Evolutionary conservation across 768 basidiomycete genomes (phyloP).

Genomic region (Lanmaoa pseudosensibilis): DNA sequence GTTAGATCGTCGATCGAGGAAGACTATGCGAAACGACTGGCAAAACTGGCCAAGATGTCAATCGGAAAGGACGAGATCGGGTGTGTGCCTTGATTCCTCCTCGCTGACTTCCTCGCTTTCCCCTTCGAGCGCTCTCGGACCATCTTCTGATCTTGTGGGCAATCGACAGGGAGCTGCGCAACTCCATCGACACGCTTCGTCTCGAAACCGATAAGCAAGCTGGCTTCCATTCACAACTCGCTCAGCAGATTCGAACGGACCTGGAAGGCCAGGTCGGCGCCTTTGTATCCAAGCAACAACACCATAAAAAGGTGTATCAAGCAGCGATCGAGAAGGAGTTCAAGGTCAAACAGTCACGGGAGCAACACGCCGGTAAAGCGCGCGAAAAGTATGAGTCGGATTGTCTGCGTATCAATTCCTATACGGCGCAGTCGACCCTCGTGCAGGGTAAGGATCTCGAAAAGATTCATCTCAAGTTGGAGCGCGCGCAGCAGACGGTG

Average conservation of each 20-base stretch:
- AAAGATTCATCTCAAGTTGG: conserved; percentile 82
- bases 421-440: conserved; percentile 86
- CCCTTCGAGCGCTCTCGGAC: background rate
- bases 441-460: conserved; percentile 94
- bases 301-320: conserved; percentile 75
- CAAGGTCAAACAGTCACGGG: conserved; percentile 86
- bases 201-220: conserved; percentile 85
- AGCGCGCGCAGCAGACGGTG: conserved; percentile 86
- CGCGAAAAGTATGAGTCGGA: conserved; percentile 93
- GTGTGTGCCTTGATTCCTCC: conserved; percentile 45
- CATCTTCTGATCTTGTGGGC: conserved; percentile 8
- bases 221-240: conserved; percentile 67
- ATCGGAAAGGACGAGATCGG: conserved; percentile 93
- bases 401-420: conserved; percentile 90
- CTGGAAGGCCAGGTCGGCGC: conserved; percentile 65
- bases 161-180: conserved; percentile 68
- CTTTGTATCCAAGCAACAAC: conserved; percentile 64
- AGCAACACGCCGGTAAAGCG: conserved; percentile 82
- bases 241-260: conserved; percentile 71
- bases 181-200: conserved; percentile 75
- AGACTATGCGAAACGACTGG: conserved; percentile 86
- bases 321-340: conserved; percentile 83
- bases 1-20: conserved; percentile 86
- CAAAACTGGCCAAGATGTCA: conserved; percentile 70
- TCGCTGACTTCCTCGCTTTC: background rate